Evolutionary conservation across 805 yeast species (phyloP).

Genomic region (Brettanomyces custersianus): DNA sequence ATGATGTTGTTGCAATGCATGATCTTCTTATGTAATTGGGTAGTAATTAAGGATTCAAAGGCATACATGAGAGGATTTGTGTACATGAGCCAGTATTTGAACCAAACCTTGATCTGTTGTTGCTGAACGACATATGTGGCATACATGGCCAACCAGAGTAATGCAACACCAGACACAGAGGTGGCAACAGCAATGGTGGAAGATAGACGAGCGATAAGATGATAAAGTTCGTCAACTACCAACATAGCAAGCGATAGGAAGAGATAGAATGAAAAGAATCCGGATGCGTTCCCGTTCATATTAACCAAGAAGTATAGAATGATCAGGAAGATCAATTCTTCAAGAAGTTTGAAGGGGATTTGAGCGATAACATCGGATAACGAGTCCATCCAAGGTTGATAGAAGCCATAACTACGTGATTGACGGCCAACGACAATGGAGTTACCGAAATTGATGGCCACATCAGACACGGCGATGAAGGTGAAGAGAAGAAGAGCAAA

Average conservation of each 20-base stretch:
- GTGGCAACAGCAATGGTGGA: constrained; percentile 41
- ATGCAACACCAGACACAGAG: constrained; percentile 42
- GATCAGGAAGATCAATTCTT: constrained; percentile 35
- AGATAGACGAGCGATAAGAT: constrained; percentile 38
- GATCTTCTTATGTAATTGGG: constrained; percentile 51
- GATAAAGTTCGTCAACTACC: constrained; percentile 40
- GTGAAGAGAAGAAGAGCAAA: constrained; percentile 48
- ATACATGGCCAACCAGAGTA: constrained; percentile 42
- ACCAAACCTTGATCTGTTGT: constrained; percentile 59
- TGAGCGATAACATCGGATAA: constrained; percentile 52
- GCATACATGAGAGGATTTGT: constrained; percentile 49
- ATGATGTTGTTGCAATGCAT: constrained; percentile 45
- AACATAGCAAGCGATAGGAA: constrained; percentile 34
- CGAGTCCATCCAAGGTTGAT: constrained; percentile 69
- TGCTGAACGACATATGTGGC: constrained; percentile 52
- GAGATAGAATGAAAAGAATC: constrained; percentile 43
- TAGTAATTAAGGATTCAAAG: constrained; percentile 55
- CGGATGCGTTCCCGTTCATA: constrained; percentile 39
- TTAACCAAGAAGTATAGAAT: constrained; percentile 45
- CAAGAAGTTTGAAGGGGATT: constrained; percentile 49
- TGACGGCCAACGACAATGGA: constrained; percentile 64
- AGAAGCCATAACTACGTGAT: constrained; percentile 53
- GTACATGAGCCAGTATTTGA: constrained; percentile 50
- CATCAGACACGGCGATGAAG: constrained; percentile 40
- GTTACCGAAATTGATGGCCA: constrained; percentile 35